Conservation (phyloP, 345 rosid genomes). For the Clarkia xantiana region DNA sequence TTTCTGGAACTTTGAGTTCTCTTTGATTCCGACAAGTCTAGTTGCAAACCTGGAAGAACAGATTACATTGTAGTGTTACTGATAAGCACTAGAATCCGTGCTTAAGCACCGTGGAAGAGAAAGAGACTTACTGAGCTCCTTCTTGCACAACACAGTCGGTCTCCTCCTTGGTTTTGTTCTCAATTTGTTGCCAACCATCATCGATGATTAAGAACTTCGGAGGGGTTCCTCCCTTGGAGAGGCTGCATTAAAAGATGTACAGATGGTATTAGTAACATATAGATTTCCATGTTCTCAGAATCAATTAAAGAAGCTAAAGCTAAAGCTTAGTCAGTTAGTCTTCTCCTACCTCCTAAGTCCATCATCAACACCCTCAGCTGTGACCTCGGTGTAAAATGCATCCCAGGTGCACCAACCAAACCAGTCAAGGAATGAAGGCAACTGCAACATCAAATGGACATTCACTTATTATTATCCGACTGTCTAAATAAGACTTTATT, state of each 20-base stretch:
- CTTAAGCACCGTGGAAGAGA: not conserved
- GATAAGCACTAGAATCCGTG: no score
- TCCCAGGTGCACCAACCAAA: constrained; percentile 99
- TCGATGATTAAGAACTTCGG: constrained; percentile 84
- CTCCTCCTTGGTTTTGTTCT: constrained; percentile 59
- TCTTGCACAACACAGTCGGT: constrained; percentile 52
- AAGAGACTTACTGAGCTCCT: constrained; percentile 87
- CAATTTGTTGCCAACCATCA: constrained; percentile 99
- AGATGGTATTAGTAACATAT: constrained; percentile 11
- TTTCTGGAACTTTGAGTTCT: constrained; percentile 75
- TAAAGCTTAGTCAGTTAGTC: constrained; percentile 1
- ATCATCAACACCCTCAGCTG: constrained; percentile 85
- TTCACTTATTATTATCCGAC: no score
- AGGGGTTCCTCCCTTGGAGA: constrained; percentile 46
- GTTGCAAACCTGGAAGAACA: constrained; percentile 60
- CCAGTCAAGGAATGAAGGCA: constrained; percentile 89
- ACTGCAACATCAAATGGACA: constrained; percentile 13
- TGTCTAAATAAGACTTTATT: no score
- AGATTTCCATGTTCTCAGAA: not conserved
- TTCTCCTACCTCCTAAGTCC: constrained; percentile 71
- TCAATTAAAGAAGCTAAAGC: not conserved
- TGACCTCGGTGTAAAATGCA: constrained; percentile 92
- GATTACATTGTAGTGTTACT: no score
- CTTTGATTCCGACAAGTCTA: constrained; percentile 82
- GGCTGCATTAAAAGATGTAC: constrained; percentile 14